Base-by-base conservation (phyloP, 306 rosid genomes). In the Rubus idaeus region DNA sequence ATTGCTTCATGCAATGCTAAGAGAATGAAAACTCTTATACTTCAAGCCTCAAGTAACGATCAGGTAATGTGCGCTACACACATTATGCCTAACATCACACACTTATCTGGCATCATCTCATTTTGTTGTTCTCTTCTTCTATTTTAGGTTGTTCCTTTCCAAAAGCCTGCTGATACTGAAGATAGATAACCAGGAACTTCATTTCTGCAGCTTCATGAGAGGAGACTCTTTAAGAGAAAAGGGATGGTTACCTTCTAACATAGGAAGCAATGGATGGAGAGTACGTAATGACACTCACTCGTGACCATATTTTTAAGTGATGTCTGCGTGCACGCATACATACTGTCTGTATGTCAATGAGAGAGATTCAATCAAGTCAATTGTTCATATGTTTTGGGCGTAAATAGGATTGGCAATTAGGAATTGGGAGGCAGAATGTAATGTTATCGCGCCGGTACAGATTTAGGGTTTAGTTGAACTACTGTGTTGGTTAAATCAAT, bases 101-200 rank as follows among this genome's bases (percentile, higher is more conserved):
- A 57, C 6, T 11, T 39, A 45, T 56, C 16, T 58, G 26, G 68
- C 21, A 35, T 10, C 53, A 47, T 62, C 70, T 37, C 53, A 47
- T 45, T n/a, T 26, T 75, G 47, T 46, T 75, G 49, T 51, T 62
- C 3, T 17, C 58, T 18, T 45, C 17, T 60, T 20, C 60, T 4
- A 26, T 82, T 58, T 40, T 79, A 84, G 93, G 86, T 82, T 44
- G 91, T 82, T 41, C 83, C 90, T 64, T 73, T 56, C 4, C 51
- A 61, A 50, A 79, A 79, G 78, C 77, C 71, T 70, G 73, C 78
- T 30, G 60, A 73, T 11, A 61, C 60, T 66, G 82, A 81, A 63
- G 83, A 77, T 75, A 65, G 70, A 78, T 77, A 42, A 65, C 80
- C 14, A 66, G 80, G 85, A 77, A 75, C 47, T 21, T 46, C 61